Percentiles rank a stretch among this genome's conserved stretches.
phyloP scores from a whole-genome alignment of 768 basidiomycete species.

The Hypholoma fasciculare region DNA sequence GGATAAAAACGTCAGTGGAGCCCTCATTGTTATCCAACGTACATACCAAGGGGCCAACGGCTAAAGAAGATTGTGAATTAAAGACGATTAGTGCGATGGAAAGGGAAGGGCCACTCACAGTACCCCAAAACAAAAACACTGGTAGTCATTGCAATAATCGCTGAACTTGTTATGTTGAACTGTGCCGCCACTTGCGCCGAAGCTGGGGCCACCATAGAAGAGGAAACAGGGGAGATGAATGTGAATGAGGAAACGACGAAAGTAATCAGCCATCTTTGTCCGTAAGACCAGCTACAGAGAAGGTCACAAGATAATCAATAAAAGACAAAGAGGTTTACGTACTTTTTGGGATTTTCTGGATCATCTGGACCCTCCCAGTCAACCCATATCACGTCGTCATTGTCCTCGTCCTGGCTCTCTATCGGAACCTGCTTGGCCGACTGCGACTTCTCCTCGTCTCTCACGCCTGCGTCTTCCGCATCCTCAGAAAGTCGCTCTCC shows the following conservation, averaged over 20 bases:
- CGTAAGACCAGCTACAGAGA: constrained; percentile 50
- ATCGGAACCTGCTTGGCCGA: neutral
- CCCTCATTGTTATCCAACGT: neutral
- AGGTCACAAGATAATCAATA: neutral
- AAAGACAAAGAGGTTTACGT: constrained; percentile 4
- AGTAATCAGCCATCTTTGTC: constrained; percentile 64
- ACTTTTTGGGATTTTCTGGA: constrained; percentile 63
- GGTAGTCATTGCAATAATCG: constrained; percentile 54
- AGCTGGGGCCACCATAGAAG: constrained; percentile 76
- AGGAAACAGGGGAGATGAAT: constrained; percentile 68
- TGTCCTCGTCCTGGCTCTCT: neutral
- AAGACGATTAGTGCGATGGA: neutral
- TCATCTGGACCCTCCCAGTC: constrained; percentile 68
- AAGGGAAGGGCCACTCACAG: constrained; percentile 34
- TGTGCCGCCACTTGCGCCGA: constrained; percentile 45
- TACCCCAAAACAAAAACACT: constrained; percentile 57
- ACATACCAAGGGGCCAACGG: constrained; percentile 50
- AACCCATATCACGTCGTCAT: constrained; percentile 36
- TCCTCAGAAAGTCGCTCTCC: neutral
- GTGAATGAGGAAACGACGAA: constrained; percentile 67
- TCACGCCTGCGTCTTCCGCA: neutral
- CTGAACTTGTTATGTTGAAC: constrained; percentile 54
- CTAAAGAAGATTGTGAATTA: constrained; percentile 24
- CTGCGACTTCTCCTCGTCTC: neutral
- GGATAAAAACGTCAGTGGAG: neutral